A percentile compares a stretch with the other conserved stretches of the same genome.
These are phyloP conservation scores for Eremomyces bilateralis DNA, from an alignment of 495 filamentous ascomycete species.

Conservation along the genomic window DNA sequence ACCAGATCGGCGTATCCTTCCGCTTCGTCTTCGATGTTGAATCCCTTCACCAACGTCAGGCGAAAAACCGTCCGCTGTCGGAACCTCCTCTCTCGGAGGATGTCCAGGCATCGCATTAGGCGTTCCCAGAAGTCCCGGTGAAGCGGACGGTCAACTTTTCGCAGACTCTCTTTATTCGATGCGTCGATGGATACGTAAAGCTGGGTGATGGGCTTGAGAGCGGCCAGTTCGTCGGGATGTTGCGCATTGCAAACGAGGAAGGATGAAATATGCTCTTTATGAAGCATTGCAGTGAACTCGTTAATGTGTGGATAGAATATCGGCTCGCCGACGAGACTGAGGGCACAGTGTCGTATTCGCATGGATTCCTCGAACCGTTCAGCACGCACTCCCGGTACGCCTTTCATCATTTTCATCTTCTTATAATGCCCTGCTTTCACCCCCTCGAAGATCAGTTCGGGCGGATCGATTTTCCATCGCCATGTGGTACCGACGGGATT, in stretches of 20 bases:
- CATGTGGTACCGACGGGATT: constrained; percentile 92
- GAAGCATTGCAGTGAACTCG: constrained; percentile 60
- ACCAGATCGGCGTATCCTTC: constrained; percentile 80
- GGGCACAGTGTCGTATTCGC: constrained; percentile 76
- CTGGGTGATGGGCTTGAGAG: constrained; percentile 67
- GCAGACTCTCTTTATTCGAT: constrained; percentile 67
- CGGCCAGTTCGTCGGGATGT: constrained; percentile 74
- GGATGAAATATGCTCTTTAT: constrained; percentile 67
- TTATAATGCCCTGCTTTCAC: constrained; percentile 82
- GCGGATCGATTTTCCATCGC: constrained; percentile 86
- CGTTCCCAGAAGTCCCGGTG: constrained; percentile 97
- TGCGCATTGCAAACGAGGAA: constrained; percentile 98
- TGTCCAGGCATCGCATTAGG: constrained; percentile 75
- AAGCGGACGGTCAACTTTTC: constrained; percentile 72
- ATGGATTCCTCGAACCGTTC: constrained; percentile 86
- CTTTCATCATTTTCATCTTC: constrained; percentile 93
- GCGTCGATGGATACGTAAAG: constrained; percentile 93
- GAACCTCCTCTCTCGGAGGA: constrained; percentile 59
- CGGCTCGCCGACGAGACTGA: constrained; percentile 80
- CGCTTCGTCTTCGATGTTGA: constrained; percentile 87
- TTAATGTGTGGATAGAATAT: constrained; percentile 98
- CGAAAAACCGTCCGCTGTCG: constrained; percentile 84
- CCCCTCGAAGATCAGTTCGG: constrained; percentile 69
- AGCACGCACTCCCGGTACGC: constrained; percentile 75
- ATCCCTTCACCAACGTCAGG: constrained; percentile 83